Evolutionary conservation across 208 protist genomes (phyloP).

Genomic region (Acanthamoeba castellanii): DNA sequence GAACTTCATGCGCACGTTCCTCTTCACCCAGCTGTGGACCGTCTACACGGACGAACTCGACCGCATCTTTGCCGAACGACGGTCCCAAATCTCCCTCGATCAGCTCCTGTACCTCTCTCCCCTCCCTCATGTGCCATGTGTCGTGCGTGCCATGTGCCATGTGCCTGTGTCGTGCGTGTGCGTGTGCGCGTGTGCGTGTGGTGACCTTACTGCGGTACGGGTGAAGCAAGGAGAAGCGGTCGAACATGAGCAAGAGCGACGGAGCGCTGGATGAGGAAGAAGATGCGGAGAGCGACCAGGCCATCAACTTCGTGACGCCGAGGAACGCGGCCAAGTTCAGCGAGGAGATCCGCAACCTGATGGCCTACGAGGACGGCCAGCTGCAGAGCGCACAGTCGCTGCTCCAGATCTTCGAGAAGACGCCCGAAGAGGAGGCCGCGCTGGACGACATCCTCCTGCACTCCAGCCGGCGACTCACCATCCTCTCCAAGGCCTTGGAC

Average conservation of each 20-base stretch:
- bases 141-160: not conserved
- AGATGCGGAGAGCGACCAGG: not conserved
- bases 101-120: conserved; percentile 9
- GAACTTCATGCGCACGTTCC: conserved; percentile 62
- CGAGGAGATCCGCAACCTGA: conserved; percentile 29
- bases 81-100: conserved; percentile 14
- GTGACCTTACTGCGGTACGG: no score
- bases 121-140: not conserved
- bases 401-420: conserved; percentile 51
- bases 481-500: conserved; percentile 12
- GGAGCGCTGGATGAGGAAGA: not conserved
- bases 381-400: conserved; percentile 47
- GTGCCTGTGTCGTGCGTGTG: no score
- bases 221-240: conserved; percentile 6
- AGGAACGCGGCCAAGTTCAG: conserved; percentile 43
- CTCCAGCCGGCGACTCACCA: conserved; percentile 14
- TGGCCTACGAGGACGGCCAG: conserved; percentile 41
- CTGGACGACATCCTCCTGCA: conserved; percentile 39
- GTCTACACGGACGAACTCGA: conserved; percentile 48
- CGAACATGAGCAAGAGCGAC: not conserved
- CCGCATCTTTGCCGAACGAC: conserved; percentile 46
- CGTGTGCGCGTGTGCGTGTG: not conserved
- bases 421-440: conserved; percentile 14
- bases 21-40: conserved; percentile 61
- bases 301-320: conserved; percentile 53